Evolutionary conservation across 176 grass and related monocot species (phyloP).

Genomic region (Bolboschoenus planiculmis): DNA sequence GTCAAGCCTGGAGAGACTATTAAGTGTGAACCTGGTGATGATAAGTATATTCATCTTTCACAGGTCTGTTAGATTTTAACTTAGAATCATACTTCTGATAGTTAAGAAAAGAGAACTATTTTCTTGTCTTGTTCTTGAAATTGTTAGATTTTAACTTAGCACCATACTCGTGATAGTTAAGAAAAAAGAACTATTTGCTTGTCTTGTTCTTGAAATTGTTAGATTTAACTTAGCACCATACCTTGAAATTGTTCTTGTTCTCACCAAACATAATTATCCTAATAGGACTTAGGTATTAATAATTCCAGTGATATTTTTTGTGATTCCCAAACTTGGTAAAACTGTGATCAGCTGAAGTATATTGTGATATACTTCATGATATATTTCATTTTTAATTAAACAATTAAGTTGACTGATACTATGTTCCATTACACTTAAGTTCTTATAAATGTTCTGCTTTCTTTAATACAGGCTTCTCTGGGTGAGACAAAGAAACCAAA

Average conservation of each 20-base stretch:
- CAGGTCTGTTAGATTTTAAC: slow-evolving; percentile 35
- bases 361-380: background rate
- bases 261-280: background rate
- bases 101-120: background rate
- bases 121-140: background rate
- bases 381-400: background rate
- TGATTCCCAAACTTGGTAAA: background rate
- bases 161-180: too few species aligned
- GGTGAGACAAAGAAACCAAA: slow-evolving; percentile 57
- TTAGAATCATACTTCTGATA: background rate
- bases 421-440: background rate
- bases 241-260: background rate
- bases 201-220: too few species aligned
- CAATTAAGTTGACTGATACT: background rate
- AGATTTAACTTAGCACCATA: too few species aligned
- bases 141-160: too few species aligned
- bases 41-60: slow-evolving; percentile 65
- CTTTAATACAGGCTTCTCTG: slow-evolving; percentile 39
- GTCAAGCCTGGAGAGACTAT: slow-evolving; percentile 64
- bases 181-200: too few species aligned
- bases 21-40: slow-evolving; percentile 47
- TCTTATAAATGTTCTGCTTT: background rate
- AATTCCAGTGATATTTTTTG: background rate
- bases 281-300: background rate
- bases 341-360: too few species aligned